Base-by-base conservation (phyloP, 2,329 filamentous ascomycete species). In the Colletotrichum paranaense region DNA sequence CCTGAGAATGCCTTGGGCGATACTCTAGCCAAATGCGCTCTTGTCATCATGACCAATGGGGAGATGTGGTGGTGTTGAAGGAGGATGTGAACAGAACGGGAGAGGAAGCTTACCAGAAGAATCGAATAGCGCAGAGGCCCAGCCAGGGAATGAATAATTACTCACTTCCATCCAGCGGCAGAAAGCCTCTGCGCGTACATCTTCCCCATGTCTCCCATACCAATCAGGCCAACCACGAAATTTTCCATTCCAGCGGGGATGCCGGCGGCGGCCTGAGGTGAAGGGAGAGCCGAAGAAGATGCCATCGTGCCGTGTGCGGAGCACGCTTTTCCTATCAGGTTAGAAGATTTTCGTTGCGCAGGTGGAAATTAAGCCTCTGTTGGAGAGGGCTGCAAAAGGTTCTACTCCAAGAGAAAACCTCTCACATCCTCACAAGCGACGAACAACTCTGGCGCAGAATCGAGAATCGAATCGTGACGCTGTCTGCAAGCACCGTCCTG, bases 21-120 rank as follows among this genome's bases (percentile, higher is more conserved):
- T 97, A 89, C 96, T 98, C 96, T 95, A 98, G 96, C 96, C 96
- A 98, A 98, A 98, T 98, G 96, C 96, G 95, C 96, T 98, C 96
- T 96, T 95, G 96, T 98, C 96, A 98, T 98, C 96, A 97, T 95
- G 82, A 76, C 84, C 79, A 73, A 68, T 70, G 56, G 62, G 53
- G 66, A 62, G 64, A 55, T 32, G 57, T 28, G 42, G 22, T 28
- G 62, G 67, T 64, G 32, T 35, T 12, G 66, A 32, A 16, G 58
- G 24, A 68, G 57, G 60, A 62, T 71, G 38, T 67, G 74, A 70
- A 52, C 62, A 74, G 57, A 64, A 30, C 30, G 67, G 62, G 30
- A 30, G 66, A 62, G n/a, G 19, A 22, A 55, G 81, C 85, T 84
- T 83, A 86, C 85, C 81, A 82, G 79, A 75, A 62, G 42, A 58